Evolutionary conservation across 1,139 yeast species (phyloP).

Genomic region (Suhomyces terraborum): DNA sequence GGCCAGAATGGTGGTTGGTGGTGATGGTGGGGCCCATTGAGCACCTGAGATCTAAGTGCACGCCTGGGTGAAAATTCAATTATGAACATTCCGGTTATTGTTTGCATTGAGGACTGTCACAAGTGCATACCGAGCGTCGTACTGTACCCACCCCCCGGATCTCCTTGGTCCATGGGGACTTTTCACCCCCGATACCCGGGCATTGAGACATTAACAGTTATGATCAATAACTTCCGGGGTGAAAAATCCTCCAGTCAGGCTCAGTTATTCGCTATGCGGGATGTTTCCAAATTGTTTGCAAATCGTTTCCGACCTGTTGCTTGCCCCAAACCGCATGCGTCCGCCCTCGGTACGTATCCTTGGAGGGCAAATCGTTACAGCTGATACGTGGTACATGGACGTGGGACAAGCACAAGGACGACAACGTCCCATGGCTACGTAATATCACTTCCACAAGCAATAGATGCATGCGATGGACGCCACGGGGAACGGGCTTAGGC

Average conservation of each 20-base stretch:
- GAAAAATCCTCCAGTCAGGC: background rate
- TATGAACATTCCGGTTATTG: slow-evolving; percentile 10
- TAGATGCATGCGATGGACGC: background rate
- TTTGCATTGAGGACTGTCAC: slow-evolving; percentile 11
- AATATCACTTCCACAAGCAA: background rate
- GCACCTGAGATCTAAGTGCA: background rate
- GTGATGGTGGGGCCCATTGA: no score
- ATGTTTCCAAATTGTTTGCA: no score
- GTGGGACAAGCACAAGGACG: no score
- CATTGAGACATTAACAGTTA: no score
- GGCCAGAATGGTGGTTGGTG: no score
- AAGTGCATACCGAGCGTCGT: slow-evolving; percentile 9
- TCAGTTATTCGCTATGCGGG: no score
- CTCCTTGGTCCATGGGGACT: no score
- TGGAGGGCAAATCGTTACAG: background rate
- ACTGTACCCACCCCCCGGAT: slow-evolving; percentile 7
- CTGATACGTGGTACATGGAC: background rate
- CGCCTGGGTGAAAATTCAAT: background rate
- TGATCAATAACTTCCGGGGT: background rate
- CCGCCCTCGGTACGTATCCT: background rate
- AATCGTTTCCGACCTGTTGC: no score
- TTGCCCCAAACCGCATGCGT: background rate
- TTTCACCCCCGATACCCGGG: no score
- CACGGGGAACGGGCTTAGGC: background rate
- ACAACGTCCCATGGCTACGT: background rate